A percentile compares a stretch with the other conserved stretches of the same genome.
Evolutionary conservation across 148 eudicot species (phyloP).

Genomic region (Spergularia marina): DNA sequence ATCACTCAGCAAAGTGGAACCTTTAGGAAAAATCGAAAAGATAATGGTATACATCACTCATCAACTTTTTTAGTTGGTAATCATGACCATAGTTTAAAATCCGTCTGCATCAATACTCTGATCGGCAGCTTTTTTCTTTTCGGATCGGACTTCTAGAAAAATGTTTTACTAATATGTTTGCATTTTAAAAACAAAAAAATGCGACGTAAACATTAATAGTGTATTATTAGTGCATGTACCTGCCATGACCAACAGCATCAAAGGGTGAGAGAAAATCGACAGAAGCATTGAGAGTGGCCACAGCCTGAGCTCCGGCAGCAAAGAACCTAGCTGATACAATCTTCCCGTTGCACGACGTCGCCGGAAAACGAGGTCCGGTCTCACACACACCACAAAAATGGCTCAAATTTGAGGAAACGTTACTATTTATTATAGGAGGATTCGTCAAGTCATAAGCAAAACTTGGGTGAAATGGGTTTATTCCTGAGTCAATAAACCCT

Average conservation of each 20-base stretch:
- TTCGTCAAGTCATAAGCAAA: conserved; percentile 33
- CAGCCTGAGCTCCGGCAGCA: conserved; percentile 77
- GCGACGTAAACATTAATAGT: not conserved
- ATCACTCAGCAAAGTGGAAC: no score
- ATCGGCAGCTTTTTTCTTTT: no score
- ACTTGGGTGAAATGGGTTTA: conserved; percentile 85
- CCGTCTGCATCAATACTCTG: no score
- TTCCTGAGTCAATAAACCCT: conserved; percentile 83
- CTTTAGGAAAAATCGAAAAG: no score
- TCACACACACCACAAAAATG: conserved; percentile 56
- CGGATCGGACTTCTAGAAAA: no score
- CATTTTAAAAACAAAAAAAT: no score
- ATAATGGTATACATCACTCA: no score
- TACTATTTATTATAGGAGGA: not conserved
- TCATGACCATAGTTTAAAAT: no score
- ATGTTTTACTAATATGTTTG: no score
- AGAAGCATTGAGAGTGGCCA: conserved; percentile 59
- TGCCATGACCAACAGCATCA: conserved; percentile 98
- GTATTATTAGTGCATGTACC: conserved; percentile 43
- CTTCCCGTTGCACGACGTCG: conserved; percentile 77
- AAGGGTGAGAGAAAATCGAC: conserved; percentile 76
- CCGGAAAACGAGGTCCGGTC: conserved; percentile 69
- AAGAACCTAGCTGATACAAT: conserved; percentile 82
- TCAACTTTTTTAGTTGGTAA: no score
- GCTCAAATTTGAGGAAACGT: conserved; percentile 13